Percentiles rank a stretch among this genome's conserved stretches.
phyloP scores from a whole-genome alignment of 2,329 filamentous ascomycete species.

The Clarireedia homoeocarpa region DNA sequence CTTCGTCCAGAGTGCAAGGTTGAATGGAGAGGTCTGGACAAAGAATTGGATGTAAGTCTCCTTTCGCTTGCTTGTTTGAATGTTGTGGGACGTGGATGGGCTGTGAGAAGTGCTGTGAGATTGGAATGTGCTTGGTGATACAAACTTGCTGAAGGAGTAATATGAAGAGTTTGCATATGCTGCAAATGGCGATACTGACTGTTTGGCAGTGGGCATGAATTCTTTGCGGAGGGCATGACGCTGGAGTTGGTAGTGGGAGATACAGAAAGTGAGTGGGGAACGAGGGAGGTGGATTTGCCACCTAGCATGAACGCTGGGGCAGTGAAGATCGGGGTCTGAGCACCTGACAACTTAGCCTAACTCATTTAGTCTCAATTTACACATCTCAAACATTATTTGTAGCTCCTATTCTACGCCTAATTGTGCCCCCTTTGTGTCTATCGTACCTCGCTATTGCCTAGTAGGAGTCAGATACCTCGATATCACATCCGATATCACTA shows the following conservation, averaged over 20 bases:
- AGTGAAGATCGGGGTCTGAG: no score
- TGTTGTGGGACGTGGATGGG: background rate
- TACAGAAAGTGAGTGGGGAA: constrained; percentile 58
- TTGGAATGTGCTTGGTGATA: background rate
- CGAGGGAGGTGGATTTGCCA: constrained; percentile 47
- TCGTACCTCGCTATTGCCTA: no score
- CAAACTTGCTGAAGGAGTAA: background rate
- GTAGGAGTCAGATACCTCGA: no score
- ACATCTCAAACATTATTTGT: no score
- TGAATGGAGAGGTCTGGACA: constrained; percentile 51
- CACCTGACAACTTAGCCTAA: no score
- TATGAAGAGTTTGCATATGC: background rate
- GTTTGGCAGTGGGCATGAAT: constrained; percentile 43
- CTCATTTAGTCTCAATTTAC: no score
- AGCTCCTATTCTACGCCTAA: no score
- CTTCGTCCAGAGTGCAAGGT: constrained; percentile 56
- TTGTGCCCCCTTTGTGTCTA: no score
- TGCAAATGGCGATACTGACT: no score
- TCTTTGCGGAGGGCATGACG: constrained; percentile 56
- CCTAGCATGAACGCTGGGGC: constrained; percentile 37
- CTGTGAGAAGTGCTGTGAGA: no score
- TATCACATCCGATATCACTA: no score
- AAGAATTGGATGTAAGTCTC: constrained; percentile 49
- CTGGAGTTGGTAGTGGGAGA: constrained; percentile 53
- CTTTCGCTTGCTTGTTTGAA: background rate